Evolutionary conservation across 306 rosid species (phyloP).

Genomic region (Fragaria vesca): DNA sequence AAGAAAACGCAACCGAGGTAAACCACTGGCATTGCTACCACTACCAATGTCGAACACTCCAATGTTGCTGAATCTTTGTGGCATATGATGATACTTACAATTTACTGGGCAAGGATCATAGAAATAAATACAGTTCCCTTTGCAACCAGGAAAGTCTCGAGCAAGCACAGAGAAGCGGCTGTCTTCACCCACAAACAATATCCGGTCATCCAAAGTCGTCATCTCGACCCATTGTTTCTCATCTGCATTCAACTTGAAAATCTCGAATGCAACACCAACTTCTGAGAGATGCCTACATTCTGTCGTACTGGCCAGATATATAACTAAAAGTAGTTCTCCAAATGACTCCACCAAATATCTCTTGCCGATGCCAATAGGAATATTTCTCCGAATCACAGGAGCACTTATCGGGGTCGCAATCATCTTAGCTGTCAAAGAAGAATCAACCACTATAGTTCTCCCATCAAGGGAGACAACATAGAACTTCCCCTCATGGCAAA

Average conservation of each 20-base stretch:
- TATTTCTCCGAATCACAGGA: background rate
- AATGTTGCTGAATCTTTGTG: background rate
- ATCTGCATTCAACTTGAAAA: background rate
- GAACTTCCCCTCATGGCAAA: background rate
- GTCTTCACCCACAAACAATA: background rate
- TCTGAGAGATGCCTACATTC: background rate
- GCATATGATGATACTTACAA: background rate
- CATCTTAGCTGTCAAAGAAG: background rate
- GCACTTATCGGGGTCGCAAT: background rate
- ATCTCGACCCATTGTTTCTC: conserved; percentile 7
- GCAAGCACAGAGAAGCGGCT: conserved; percentile 7
- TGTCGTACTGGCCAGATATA: background rate
- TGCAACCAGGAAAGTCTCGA: conserved; percentile 12
- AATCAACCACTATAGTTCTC: background rate
- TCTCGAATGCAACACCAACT: background rate
- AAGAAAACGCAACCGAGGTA: background rate
- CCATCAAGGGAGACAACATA: background rate
- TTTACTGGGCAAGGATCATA: background rate
- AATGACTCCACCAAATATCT: background rate
- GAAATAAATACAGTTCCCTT: background rate
- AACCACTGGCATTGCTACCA: background rate
- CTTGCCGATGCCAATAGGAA: background rate
- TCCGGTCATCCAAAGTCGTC: background rate
- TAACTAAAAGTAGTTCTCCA: conserved; percentile 1
- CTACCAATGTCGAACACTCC: background rate